phyloP scores from a whole-genome alignment of 163 green algal genomes.

The Scenedesmus sp. region DNA sequence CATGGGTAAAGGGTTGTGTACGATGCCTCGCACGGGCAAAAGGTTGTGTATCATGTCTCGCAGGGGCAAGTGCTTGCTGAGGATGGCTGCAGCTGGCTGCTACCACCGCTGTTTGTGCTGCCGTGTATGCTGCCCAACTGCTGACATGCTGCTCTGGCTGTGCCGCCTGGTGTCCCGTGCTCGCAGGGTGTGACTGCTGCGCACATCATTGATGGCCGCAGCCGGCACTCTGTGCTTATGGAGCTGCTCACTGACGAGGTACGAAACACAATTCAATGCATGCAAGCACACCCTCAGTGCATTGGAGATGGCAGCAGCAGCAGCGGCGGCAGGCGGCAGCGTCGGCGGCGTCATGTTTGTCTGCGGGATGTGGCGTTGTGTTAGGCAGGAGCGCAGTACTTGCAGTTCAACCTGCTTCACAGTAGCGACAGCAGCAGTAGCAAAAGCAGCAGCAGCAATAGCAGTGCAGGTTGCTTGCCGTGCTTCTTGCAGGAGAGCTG shows the following conservation, averaged over 20 bases:
- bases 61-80: no score
- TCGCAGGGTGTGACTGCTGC: slow-evolving; percentile 93
- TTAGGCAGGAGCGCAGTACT: not conserved
- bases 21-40: no score
- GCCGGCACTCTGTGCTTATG: slow-evolving; percentile 96
- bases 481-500: not conserved
- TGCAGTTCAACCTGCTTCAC: not conserved
- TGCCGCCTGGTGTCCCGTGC: no score
- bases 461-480: no score
- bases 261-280: not conserved
- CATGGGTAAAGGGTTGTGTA: no score
- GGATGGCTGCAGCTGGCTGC: no score
- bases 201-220: slow-evolving; percentile 99
- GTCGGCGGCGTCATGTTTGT: not conserved
- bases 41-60: no score
- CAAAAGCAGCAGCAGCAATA: not conserved
- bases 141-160: no score
- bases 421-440: not conserved
- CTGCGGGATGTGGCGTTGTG: not conserved
- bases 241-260: slow-evolving; percentile 97
- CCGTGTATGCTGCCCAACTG: no score
- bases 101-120: no score
- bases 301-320: not conserved
- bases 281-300: not conserved
- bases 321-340: not conserved